Percentiles rank a stretch among this genome's conserved stretches.
Evolutionary conservation across 306 rosid genomes (phyloP).

Genomic region (Acacia confusa): DNA sequence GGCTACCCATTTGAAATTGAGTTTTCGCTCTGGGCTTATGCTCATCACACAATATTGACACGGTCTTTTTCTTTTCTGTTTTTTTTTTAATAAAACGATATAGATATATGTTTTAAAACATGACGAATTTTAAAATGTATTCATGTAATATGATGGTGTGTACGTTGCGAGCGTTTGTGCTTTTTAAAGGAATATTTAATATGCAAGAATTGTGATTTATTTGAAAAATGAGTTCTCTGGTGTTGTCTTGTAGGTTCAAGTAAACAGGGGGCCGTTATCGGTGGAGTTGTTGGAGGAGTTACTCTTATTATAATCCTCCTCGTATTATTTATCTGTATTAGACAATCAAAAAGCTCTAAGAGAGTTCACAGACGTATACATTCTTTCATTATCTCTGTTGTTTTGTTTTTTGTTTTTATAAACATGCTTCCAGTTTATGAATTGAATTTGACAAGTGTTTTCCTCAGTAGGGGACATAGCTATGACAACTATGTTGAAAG

Average conservation of each 20-base stretch:
- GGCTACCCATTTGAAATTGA: too few relatives aligned
- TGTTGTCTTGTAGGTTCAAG: neutral
- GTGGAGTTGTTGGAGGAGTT: neutral
- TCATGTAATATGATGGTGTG: neutral
- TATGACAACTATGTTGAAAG: constrained; percentile 67
- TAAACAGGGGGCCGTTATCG: neutral
- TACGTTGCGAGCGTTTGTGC: neutral
- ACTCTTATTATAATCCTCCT: neutral
- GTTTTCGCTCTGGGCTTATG: too few relatives aligned
- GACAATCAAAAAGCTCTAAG: neutral
- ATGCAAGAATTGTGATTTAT: neutral
- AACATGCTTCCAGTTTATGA: neutral
- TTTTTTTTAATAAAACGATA: too few relatives aligned
- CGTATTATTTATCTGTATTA: neutral
- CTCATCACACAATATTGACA: too few relatives aligned
- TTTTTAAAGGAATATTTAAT: neutral
- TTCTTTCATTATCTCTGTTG: neutral
- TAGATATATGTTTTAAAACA: neutral
- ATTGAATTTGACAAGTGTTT: neutral
- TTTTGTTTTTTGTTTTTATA: too few relatives aligned
- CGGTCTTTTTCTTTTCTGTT: too few relatives aligned
- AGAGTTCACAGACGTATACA: neutral
- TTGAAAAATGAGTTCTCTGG: neutral
- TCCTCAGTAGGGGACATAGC: constrained; percentile 50
- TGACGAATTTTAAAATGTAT: neutral